A percentile compares a stretch with the other conserved stretches of the same genome.
Conservation (phyloP, 1,139 yeast genomes). For the Hyphopichia fennica region DNA sequence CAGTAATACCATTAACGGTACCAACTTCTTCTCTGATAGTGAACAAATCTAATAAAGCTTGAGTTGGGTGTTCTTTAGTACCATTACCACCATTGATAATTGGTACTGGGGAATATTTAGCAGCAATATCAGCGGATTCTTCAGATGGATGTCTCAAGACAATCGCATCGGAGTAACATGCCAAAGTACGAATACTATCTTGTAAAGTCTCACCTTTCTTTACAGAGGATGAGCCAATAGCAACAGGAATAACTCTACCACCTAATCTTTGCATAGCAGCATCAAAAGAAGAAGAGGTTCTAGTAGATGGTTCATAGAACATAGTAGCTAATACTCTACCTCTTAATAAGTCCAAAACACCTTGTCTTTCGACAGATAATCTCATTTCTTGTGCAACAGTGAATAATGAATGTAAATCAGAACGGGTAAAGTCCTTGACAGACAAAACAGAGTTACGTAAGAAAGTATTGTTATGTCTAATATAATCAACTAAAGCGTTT, state of each 20-base stretch:
- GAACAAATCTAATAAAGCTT: constrained; percentile 94
- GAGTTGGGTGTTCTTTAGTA: constrained; percentile 96
- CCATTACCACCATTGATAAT: constrained; percentile 98
- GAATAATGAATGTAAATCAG: constrained; percentile 88
- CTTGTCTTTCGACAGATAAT: constrained; percentile 94
- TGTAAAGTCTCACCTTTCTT: constrained; percentile 98
- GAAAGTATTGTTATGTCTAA: constrained; percentile 84
- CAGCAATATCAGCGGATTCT: constrained; percentile 90
- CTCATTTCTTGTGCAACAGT: constrained; percentile 98
- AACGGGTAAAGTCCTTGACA: constrained; percentile 81
- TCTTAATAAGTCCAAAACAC: constrained; percentile 84
- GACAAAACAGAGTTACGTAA: constrained; percentile 84
- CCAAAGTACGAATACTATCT: constrained; percentile 92
- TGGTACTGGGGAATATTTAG: constrained; percentile 95
- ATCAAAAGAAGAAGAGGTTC: constrained; percentile 94
- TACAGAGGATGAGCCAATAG: constrained; percentile 84
- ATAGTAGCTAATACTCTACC: constrained; percentile 92
- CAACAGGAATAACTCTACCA: constrained; percentile 90
- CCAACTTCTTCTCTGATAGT: constrained; percentile 99
- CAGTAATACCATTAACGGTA: constrained; percentile 95
- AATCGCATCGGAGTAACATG: constrained; percentile 95
- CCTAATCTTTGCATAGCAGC: constrained; percentile 99
- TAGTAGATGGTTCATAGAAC: constrained; percentile 97
- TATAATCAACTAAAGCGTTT: constrained; percentile 70
- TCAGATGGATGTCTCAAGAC: constrained; percentile 96